Percentiles rank a stretch among this genome's conserved stretches.
These are phyloP conservation scores for Solanum pennellii DNA, from an alignment of 257 asterid genomes.

Conservation along the genomic window DNA sequence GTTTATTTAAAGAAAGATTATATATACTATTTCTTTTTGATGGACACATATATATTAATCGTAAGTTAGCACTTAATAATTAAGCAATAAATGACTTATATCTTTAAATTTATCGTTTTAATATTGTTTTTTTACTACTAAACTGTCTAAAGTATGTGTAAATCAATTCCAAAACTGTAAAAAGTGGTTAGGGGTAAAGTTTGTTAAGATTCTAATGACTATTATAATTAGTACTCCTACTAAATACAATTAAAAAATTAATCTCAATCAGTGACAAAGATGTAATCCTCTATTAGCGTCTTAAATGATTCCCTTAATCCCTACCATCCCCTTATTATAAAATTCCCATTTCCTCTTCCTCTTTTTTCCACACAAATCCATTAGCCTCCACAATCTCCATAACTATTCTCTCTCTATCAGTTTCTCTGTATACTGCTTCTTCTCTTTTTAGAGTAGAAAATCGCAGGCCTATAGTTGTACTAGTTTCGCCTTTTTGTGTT, in stretches of 20 bases:
- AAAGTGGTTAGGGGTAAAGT: neutral
- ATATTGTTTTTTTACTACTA: neutral
- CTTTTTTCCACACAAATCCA: neutral
- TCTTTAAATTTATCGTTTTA: no score
- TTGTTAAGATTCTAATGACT: neutral
- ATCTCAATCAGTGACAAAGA: constrained; percentile 53
- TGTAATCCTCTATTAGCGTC: constrained; percentile 38
- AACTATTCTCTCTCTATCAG: neutral
- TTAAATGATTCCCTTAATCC: constrained; percentile 50
- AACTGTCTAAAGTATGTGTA: neutral
- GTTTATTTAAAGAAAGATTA: no score
- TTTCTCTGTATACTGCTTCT: neutral
- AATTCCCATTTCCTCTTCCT: constrained; percentile 10
- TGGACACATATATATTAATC: no score
- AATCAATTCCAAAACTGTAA: neutral
- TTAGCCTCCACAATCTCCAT: neutral
- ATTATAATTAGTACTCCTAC: neutral
- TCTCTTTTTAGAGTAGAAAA: neutral
- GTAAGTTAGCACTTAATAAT: neutral
- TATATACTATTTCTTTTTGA: neutral
- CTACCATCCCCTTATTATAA: constrained; percentile 30
- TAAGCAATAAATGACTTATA: neutral
- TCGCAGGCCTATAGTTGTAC: neutral
- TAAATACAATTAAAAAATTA: neutral
- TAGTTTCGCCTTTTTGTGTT: neutral